phyloP scores from a whole-genome alignment of 306 rosid genomes.

The Clitoria ternatea region DNA sequence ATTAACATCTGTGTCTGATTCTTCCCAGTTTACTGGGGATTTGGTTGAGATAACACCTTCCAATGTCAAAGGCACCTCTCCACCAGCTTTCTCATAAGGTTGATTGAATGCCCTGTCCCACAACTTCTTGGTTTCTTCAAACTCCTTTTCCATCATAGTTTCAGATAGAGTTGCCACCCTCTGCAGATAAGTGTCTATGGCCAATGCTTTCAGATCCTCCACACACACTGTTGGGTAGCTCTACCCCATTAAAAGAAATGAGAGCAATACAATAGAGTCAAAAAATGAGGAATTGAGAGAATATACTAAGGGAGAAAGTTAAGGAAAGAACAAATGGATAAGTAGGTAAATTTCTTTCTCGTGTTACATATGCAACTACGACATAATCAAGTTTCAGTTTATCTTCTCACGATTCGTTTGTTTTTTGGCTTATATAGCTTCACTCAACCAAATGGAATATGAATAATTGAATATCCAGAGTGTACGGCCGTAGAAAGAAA shows the following conservation, averaged over 20 bases:
- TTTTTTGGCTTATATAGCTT: too few relatives aligned
- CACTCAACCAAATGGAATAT: too few relatives aligned
- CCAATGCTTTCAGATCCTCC: conserved; percentile 69
- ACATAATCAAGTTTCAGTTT: too few relatives aligned
- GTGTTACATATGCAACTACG: too few relatives aligned
- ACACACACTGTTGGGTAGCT: conserved; percentile 79
- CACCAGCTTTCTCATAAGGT: conserved; percentile 93
- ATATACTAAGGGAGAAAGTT: background rate
- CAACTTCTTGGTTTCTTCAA: conserved; percentile 63
- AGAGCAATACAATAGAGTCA: background rate
- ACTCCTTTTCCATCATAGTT: conserved; percentile 41
- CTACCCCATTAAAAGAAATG: conserved; percentile 40
- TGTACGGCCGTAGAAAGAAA: too few relatives aligned
- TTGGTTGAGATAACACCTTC: conserved; percentile 23
- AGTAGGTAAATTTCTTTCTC: too few relatives aligned
- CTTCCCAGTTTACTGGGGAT: conserved; percentile 60
- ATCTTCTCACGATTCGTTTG: too few relatives aligned
- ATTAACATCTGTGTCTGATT: conserved; percentile 63
- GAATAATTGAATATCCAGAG: too few relatives aligned
- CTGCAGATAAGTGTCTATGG: conserved; percentile 46
- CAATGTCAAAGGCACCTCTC: conserved; percentile 40
- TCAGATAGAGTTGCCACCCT: conserved; percentile 56
- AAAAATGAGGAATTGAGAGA: background rate
- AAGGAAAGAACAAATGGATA: too few relatives aligned
- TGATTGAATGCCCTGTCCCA: conserved; percentile 80